phyloP scores from a whole-genome alignment of 208 protist genomes.

The Kentomonas sorsogonicus region DNA sequence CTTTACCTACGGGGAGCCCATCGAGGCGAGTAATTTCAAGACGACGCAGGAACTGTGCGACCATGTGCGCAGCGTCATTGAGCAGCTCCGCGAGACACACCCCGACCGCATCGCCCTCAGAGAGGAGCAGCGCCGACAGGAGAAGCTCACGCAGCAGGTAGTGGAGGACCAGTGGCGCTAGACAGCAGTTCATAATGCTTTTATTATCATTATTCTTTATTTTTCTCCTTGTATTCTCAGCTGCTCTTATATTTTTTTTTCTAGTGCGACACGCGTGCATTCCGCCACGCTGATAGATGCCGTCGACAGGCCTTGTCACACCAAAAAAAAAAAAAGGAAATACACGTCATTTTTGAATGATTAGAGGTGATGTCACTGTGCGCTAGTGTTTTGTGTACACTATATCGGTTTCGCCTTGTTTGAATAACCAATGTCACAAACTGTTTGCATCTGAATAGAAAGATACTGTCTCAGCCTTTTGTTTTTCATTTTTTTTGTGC shows the following conservation, averaged over 20 bases:
- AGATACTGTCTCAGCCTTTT: constrained; percentile 2
- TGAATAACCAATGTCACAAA: too few species aligned
- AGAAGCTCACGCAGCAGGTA: too few species aligned
- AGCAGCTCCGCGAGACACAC: constrained; percentile 55
- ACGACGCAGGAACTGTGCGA: constrained; percentile 60
- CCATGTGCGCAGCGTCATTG: constrained; percentile 57
- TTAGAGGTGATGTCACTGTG: too few species aligned
- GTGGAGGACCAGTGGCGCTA: too few species aligned
- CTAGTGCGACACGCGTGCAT: background rate
- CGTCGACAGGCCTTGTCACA: background rate
- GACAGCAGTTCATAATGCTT: background rate
- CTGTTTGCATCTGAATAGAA: background rate
- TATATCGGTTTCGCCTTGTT: too few species aligned
- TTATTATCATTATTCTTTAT: background rate
- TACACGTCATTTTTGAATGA: background rate
- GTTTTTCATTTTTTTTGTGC: constrained; percentile 7
- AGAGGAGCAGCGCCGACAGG: too few species aligned
- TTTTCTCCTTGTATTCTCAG: background rate
- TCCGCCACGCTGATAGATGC: background rate
- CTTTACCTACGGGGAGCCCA: constrained; percentile 69
- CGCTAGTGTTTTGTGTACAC: too few species aligned
- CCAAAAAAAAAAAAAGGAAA: background rate
- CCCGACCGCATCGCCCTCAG: constrained; percentile 51
- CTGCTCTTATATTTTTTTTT: background rate
- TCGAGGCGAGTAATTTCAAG: constrained; percentile 53